Conservation (phyloP, 1,139 yeast species). For the Saccharomyces uvarum region DNA sequence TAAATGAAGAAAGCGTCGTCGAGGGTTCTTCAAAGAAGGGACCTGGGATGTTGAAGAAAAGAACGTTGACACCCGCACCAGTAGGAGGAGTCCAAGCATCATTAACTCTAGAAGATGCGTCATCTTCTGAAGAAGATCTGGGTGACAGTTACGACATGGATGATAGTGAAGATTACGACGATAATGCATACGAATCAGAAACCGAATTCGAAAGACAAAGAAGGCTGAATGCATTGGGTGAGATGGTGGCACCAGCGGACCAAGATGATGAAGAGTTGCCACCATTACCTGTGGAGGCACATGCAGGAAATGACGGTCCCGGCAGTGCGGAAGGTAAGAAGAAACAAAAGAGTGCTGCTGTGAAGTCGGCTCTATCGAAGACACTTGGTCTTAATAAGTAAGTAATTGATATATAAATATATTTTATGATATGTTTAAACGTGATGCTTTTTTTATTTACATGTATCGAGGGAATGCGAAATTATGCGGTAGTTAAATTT, state of each 20-base stretch:
- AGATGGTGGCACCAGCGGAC: constrained; percentile 39
- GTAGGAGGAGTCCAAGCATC: constrained; percentile 6
- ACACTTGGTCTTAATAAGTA: constrained; percentile 8
- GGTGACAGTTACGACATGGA: constrained; percentile 15
- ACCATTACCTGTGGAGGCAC: constrained; percentile 19
- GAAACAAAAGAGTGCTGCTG: constrained; percentile 3
- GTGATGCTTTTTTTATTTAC: neutral
- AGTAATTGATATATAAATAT: neutral
- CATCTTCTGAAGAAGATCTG: constrained; percentile 5
- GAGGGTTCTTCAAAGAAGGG: constrained; percentile 4
- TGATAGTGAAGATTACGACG: constrained; percentile 16
- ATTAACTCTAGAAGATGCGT: constrained; percentile 5
- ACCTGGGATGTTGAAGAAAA: constrained; percentile 3
- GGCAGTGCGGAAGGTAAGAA: constrained; percentile 5
- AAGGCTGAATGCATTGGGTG: constrained; percentile 76
- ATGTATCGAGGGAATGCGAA: neutral
- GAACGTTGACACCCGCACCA: constrained; percentile 2
- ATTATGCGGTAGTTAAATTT: neutral
- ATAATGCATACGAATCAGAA: constrained; percentile 38
- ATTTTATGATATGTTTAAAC: neutral
- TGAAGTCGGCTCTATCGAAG: constrained; percentile 2
- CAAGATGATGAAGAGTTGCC: constrained; percentile 50
- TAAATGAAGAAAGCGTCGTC: constrained; percentile 10
- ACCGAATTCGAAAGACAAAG: constrained; percentile 67
- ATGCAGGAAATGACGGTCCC: neutral